These are phyloP conservation scores for Zizania palustris DNA, from an alignment of 202 grass and related monocot species.

Conservation along the genomic window DNA sequence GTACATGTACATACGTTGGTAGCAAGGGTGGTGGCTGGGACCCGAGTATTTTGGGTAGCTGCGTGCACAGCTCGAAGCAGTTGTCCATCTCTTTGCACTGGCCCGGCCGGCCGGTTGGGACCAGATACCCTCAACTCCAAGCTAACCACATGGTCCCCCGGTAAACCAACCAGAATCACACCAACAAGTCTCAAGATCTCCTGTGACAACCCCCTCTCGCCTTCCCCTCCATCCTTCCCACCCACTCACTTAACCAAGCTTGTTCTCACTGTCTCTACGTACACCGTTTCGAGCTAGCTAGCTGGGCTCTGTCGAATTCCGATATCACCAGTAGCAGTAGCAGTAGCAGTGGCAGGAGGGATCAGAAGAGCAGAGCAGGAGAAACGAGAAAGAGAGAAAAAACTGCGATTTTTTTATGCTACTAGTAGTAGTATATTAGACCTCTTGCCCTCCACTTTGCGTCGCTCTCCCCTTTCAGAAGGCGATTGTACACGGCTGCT, in stretches of 20 bases:
- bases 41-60: conserved; percentile 47
- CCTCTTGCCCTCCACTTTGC: conserved; percentile 36
- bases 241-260: conserved; percentile 1
- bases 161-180: conserved; percentile 64
- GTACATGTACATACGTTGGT: neutral
- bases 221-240: conserved; percentile 33
- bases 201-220: conserved; percentile 50
- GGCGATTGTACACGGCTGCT: conserved; percentile 80
- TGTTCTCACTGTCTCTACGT: no score
- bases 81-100: conserved; percentile 52
- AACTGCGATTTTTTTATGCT: conserved; percentile 36
- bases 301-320: conserved; percentile 54
- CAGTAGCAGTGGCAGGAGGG: conserved; percentile 36
- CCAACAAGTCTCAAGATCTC: conserved; percentile 52
- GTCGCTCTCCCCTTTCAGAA: conserved; percentile 86
- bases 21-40: neutral
- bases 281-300: no score
- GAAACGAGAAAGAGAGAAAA: neutral
- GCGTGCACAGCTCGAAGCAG: conserved; percentile 68
- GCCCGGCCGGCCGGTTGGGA: conserved; percentile 26
- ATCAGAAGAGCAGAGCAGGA: conserved; percentile 36
- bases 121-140: conserved; percentile 56
- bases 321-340: conserved; percentile 44
- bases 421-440: conserved; percentile 43
- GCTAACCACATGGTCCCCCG: conserved; percentile 43